Conservation (phyloP, 148 eudicot species). For the Heliosperma pusillum region DNA sequence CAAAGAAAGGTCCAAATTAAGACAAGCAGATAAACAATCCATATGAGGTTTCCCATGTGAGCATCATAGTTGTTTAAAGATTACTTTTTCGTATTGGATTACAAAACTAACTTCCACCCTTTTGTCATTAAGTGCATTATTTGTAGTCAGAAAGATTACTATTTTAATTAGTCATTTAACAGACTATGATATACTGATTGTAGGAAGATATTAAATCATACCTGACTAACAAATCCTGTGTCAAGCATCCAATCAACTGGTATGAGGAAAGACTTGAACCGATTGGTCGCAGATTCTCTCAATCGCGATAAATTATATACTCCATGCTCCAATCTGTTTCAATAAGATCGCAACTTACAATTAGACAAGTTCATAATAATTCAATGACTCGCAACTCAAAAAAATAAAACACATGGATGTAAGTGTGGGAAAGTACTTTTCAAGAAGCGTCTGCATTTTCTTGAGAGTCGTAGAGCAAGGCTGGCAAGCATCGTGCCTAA, state of each 20-base stretch:
- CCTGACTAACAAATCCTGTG: slow-evolving; percentile 76
- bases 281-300: slow-evolving; percentile 72
- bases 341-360: neutral
- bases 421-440: slow-evolving; percentile 42
- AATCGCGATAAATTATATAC: slow-evolving; percentile 87
- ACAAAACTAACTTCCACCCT: slow-evolving; percentile 3
- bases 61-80: slow-evolving; percentile 22
- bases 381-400: too few relatives aligned
- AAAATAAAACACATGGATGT: neutral
- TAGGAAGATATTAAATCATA: slow-evolving; percentile 21
- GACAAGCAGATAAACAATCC: slow-evolving; percentile 22
- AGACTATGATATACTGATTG: neutral
- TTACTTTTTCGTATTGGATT: neutral
- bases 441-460: slow-evolving; percentile 91
- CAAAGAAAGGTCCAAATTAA: slow-evolving; percentile 13
- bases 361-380: neutral
- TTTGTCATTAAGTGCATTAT: slow-evolving; percentile 44
- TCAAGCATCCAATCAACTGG: slow-evolving; percentile 97
- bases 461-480: slow-evolving; percentile 70
- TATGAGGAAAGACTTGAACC: slow-evolving; percentile 65
- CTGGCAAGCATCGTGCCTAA: slow-evolving; percentile 61
- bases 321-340: slow-evolving; percentile 78
- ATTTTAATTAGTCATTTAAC: too few relatives aligned
- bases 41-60: slow-evolving; percentile 51
- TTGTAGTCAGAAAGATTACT: neutral